phyloP scores from a whole-genome alignment of 306 rosid genomes.

The Canavalia ensiformis region DNA sequence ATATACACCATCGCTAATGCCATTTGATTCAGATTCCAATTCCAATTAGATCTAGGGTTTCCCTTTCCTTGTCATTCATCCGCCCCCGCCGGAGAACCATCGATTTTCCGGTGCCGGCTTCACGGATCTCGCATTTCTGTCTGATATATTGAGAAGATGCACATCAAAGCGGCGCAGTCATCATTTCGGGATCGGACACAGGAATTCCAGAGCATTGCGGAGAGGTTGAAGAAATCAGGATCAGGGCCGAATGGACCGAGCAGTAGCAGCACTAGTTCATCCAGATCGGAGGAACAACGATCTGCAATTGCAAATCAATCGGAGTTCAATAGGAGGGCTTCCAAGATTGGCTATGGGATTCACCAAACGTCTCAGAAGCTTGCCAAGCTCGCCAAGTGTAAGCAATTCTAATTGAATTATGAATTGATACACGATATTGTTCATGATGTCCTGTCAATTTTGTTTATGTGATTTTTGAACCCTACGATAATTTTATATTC shows the following conservation, averaged over 20 bases:
- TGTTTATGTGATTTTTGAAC: background rate
- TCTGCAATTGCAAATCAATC: slow-evolving; percentile 77
- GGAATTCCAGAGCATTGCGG: slow-evolving; percentile 78
- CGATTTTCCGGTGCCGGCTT: slow-evolving; percentile 24
- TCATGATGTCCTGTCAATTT: background rate
- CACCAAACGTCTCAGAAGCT: slow-evolving; percentile 97
- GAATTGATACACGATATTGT: too few relatives aligned
- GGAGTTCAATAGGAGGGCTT: slow-evolving; percentile 86
- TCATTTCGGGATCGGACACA: slow-evolving; percentile 85
- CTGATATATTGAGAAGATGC: slow-evolving; percentile 40
- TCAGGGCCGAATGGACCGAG: slow-evolving; percentile 64
- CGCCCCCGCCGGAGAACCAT: background rate
- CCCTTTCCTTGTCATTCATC: background rate
- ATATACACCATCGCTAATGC: background rate
- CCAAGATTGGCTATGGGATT: slow-evolving; percentile 89
- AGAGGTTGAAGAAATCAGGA: slow-evolving; percentile 77
- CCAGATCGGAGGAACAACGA: slow-evolving; percentile 80
- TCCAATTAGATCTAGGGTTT: slow-evolving; percentile 43
- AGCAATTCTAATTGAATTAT: slow-evolving; percentile 43
- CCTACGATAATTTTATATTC: background rate
- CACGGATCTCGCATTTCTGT: slow-evolving; percentile 55
- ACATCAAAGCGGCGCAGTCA: slow-evolving; percentile 72
- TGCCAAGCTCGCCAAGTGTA: slow-evolving; percentile 88
- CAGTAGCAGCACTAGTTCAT: slow-evolving; percentile 24
- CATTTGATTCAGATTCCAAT: slow-evolving; percentile 11